Conservation (phyloP, 441 rosid genomes). For the Adansonia gregorii region DNA sequence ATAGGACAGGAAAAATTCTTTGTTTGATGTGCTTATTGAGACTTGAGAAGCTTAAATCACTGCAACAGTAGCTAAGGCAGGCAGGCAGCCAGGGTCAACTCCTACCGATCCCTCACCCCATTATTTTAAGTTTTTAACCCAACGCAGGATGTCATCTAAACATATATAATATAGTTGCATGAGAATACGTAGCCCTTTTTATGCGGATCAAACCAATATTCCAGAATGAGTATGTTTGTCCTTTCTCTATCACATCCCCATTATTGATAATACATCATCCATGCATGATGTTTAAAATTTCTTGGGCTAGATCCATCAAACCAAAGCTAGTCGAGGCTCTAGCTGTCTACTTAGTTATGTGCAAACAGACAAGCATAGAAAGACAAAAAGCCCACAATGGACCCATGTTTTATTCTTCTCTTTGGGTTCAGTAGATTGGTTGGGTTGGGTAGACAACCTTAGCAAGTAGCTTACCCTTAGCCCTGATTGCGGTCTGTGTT, state of each 20-base stretch:
- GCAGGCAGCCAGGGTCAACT: slow-evolving; percentile 38
- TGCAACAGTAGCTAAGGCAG: background rate
- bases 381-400: background rate
- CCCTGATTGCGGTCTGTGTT: background rate
- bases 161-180: slow-evolving; percentile 17
- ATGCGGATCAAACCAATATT: slow-evolving; percentile 35
- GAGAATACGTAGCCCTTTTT: slow-evolving; percentile 29
- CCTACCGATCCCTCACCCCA: slow-evolving; percentile 14
- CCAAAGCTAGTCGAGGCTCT: background rate
- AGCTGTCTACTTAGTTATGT: background rate
- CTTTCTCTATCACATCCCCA: background rate
- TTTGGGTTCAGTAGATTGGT: background rate
- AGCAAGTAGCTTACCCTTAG: background rate
- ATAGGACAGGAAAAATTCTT: slow-evolving; percentile 2
- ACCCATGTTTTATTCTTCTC: background rate
- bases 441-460: background rate
- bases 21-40: slow-evolving; percentile 32
- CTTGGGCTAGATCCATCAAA: background rate
- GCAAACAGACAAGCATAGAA: background rate
- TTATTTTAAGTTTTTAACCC: slow-evolving; percentile 22
- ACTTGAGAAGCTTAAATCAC: slow-evolving; percentile 22
- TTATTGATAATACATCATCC: background rate
- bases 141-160: slow-evolving; percentile 23
- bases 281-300: background rate
- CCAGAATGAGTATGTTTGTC: slow-evolving; percentile 47